phyloP scores from a whole-genome alignment of 495 filamentous ascomycete genomes.

The Penicillium bialowiezense region DNA sequence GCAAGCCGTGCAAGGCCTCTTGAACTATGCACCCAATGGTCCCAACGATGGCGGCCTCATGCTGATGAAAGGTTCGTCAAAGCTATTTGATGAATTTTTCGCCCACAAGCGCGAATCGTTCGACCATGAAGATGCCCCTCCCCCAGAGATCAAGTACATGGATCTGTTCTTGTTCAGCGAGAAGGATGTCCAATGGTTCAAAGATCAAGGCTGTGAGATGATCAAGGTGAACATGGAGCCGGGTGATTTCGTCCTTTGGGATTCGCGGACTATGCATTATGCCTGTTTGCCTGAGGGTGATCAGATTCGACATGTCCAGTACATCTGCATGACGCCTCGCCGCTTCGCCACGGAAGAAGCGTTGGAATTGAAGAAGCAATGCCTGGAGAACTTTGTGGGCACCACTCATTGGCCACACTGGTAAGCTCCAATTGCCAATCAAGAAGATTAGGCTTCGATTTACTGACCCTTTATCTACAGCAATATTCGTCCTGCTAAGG shows the following conservation, averaged over 20 bases:
- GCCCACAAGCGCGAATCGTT: constrained; percentile 21
- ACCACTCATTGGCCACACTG: constrained; percentile 36
- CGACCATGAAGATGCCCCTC: constrained; percentile 13
- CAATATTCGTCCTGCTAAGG: constrained; percentile 31
- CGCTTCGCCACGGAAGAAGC: constrained; percentile 21
- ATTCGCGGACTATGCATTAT: constrained; percentile 41
- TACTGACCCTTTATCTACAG: neutral
- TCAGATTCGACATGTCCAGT: constrained; percentile 36
- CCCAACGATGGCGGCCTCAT: constrained; percentile 41
- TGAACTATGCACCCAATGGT: constrained; percentile 39
- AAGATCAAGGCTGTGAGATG: constrained; percentile 34
- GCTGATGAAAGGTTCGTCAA: constrained; percentile 38
- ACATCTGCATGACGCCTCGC: constrained; percentile 31
- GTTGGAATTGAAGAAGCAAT: constrained; percentile 24
- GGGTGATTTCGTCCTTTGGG: constrained; percentile 43
- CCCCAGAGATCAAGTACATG: constrained; percentile 19
- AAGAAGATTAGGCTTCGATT: no score
- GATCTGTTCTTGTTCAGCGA: constrained; percentile 36
- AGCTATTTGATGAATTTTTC: constrained; percentile 38
- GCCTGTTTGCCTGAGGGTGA: constrained; percentile 32
- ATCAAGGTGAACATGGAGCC: constrained; percentile 39
- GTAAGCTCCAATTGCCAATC: constrained; percentile 3
- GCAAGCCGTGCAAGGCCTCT: constrained; percentile 35
- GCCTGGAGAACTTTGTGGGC: constrained; percentile 26
- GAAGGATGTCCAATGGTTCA: constrained; percentile 39